Percentiles rank a stretch among this genome's conserved stretches.
Evolutionary conservation across 31 red algal genomes (phyloP).

Genomic region (Endocladia muricata): DNA sequence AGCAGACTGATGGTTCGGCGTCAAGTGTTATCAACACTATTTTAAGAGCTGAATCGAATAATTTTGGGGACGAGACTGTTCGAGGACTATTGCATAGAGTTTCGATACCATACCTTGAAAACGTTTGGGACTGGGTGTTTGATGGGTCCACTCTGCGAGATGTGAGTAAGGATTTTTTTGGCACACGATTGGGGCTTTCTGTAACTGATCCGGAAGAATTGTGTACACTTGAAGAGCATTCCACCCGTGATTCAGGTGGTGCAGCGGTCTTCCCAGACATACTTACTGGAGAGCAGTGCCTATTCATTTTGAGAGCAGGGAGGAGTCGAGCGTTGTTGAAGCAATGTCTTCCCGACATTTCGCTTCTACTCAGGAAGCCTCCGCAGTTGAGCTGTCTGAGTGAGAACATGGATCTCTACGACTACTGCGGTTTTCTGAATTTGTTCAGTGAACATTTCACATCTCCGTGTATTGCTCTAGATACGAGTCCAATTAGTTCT

Average conservation of each 20-base stretch:
- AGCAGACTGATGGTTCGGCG: slow-evolving; percentile 34
- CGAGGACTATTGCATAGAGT: slow-evolving; percentile 13
- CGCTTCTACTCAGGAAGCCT: neutral
- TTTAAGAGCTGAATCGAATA: neutral
- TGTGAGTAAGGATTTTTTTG: slow-evolving; percentile 37
- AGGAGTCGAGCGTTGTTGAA: slow-evolving; percentile 27
- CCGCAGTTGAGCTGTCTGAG: neutral
- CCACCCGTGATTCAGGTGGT: neutral
- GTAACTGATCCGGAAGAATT: slow-evolving; percentile 33
- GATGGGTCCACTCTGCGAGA: slow-evolving; percentile 37
- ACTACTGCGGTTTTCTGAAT: neutral
- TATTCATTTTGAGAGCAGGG: slow-evolving; percentile 49
- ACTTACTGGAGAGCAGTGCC: slow-evolving; percentile 32
- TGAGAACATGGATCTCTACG: neutral
- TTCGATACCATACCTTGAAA: slow-evolving; percentile 39
- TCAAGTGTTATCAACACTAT: slow-evolving; percentile 19
- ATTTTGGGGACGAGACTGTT: slow-evolving; percentile 8
- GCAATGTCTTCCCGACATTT: slow-evolving; percentile 15
- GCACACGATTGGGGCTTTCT: slow-evolving; percentile 17
- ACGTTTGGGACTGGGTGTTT: slow-evolving; percentile 52
- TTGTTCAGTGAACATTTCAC: neutral
- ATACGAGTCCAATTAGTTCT: no score
- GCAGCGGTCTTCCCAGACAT: slow-evolving; percentile 17
- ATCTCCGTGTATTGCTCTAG: no score
- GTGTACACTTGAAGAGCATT: neutral